Base-by-base conservation (phyloP, 306 rosid genomes). In the Prunus kanzakura region DNA sequence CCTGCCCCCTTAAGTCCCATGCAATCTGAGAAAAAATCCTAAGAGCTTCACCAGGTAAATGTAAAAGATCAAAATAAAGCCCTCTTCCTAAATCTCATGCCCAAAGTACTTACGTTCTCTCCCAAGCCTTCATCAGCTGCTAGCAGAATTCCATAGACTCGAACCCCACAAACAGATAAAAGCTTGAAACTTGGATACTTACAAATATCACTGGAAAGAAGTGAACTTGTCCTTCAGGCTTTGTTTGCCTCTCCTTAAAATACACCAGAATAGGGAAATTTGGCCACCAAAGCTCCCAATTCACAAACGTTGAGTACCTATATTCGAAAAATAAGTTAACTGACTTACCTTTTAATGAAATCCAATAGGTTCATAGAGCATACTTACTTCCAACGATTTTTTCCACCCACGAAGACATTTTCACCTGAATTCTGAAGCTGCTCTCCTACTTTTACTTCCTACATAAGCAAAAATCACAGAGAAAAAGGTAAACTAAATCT, bases 271-370 rank as follows among this genome's bases (percentile, higher is more conserved):
- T 83, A 16, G 94, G 98, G 58, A 95, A 95, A 86, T 76, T 88
- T 79, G 97, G 98, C 98, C 98, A 95, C 98, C 98, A 95, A 73
- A 95, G 86, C 86, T 95, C 98, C 98, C 98, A 95, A 75, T 95
- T 95, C 80, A 92, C 89, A 82, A 95, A 95, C 57, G 91, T 80
- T 38, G 98, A 92, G 78, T 92, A 92, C 77, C 98, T 95, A 85
- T 72, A 84, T 32, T 75, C 57, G 54, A 75, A 65, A 81, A 81
- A 69, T 68, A 27, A 50, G 74, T 77, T 64, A 74, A 67, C 67
- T 71, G 72, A n/a, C 32, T 61, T 65, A 55, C 67, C 45, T 16
- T 61, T 49, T 30, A 51, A 41, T 15, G 6, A 82, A 51, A 72
- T 22, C 68, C 19, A 66, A 71, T 22, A 8, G 70, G 58, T 18